phyloP scores from a whole-genome alignment of 1,284 basidiomycete species.

The Austroboletus rostrupii region DNA sequence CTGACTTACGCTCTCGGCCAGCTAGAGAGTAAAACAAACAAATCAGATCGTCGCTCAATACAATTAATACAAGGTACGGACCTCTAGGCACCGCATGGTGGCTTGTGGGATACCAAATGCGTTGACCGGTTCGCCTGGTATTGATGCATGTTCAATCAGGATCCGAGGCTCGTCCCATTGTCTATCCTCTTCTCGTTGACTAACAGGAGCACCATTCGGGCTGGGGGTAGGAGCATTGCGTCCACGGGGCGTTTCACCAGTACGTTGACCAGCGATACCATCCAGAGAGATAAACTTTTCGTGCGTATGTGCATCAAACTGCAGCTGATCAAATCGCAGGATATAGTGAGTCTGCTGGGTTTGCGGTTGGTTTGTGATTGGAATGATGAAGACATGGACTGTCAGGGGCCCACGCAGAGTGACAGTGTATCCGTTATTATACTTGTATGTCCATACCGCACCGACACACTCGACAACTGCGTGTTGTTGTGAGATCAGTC shows the following conservation, averaged over 20 bases:
- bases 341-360: conserved; percentile 23
- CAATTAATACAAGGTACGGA: conserved; percentile 27
- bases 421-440: conserved; percentile 70
- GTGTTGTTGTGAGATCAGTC: conserved; percentile 44
- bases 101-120: conserved; percentile 82
- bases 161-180: conserved; percentile 60
- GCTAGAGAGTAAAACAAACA: conserved; percentile 32
- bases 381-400: conserved; percentile 50
- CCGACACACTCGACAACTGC: conserved; percentile 61
- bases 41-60: conserved; percentile 3
- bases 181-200: conserved; percentile 44
- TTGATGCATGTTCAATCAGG: conserved; percentile 52
- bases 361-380: conserved; percentile 21
- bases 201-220: conserved; percentile 29
- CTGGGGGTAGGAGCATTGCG: conserved; percentile 40
- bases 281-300: conserved; percentile 68
- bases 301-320: conserved; percentile 64
- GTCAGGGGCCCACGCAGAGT: conserved; percentile 67
- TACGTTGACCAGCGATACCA: conserved; percentile 47
- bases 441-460: conserved; percentile 74
- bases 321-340: conserved; percentile 64
- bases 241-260: conserved; percentile 34
- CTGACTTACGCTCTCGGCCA: conserved; percentile 71
- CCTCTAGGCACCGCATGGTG: conserved; percentile 81
- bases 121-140: conserved; percentile 77